phyloP scores from a whole-genome alignment of 176 grass and related monocot species.

The Melocanna baccifera region DNA sequence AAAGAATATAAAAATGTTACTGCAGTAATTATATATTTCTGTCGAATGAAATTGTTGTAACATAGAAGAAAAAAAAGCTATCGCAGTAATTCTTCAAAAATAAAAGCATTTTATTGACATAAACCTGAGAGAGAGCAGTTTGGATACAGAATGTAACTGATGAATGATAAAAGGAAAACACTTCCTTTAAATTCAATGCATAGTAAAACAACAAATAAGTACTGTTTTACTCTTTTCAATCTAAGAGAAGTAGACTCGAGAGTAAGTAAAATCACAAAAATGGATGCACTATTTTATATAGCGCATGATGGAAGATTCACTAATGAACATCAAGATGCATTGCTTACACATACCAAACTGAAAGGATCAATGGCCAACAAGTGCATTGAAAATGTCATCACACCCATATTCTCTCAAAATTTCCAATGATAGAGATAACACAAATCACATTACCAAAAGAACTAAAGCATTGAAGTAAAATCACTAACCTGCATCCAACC shows the following conservation, averaged over 20 bases:
- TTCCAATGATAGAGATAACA: not conserved
- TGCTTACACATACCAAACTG: not conserved
- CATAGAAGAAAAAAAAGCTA: not conserved
- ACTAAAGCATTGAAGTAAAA: slow-evolving; percentile 14
- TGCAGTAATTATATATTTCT: not conserved
- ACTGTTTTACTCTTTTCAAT: not conserved
- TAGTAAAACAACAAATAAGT: not conserved
- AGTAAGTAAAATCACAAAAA: not conserved
- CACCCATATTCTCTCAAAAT: not conserved
- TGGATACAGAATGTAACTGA: not conserved
- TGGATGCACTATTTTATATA: not conserved
- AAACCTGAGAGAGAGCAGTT: not conserved
- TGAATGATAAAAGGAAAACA: not conserved
- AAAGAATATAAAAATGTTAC: not conserved
- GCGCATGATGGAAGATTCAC: not conserved
- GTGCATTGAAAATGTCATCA: not conserved
- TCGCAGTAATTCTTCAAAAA: not conserved
- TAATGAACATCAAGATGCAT: slow-evolving; percentile 6
- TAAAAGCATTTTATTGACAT: not conserved
- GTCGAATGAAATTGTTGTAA: not conserved
- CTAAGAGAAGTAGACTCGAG: not conserved
- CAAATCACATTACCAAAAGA: not conserved
- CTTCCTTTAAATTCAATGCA: not conserved
- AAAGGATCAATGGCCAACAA: slow-evolving; percentile 15
- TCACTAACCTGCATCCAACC: slow-evolving; percentile 81